These are phyloP conservation scores for Mortierella alpina DNA, from an alignment of 192 early-diverging fungal species.

Conservation along the genomic window DNA sequence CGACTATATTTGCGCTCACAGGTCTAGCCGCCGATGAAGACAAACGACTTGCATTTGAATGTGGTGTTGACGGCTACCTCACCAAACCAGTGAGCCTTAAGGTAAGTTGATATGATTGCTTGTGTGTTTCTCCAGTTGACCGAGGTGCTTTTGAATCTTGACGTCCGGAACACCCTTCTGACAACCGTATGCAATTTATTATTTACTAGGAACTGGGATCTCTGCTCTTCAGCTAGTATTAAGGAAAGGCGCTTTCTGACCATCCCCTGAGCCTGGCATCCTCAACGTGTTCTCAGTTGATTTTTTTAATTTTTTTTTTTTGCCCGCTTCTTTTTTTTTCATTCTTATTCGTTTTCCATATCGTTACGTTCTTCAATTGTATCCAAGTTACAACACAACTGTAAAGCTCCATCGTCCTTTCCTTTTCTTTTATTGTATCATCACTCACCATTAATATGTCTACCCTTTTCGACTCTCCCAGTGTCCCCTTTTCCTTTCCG, in stretches of 20 bases:
- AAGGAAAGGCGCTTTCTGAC: constrained; percentile 6
- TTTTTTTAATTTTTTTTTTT: constrained; percentile 11
- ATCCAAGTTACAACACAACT: neutral
- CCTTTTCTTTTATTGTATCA: constrained; percentile 11
- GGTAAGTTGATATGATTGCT: constrained; percentile 19
- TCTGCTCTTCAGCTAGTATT: constrained; percentile 10
- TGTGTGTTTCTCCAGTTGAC: constrained; percentile 17
- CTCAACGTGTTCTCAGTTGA: too few species aligned
- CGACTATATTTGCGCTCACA: constrained; percentile 58
- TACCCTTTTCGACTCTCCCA: neutral
- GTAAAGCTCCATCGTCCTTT: neutral
- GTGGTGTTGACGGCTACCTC: constrained; percentile 59
- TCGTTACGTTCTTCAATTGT: neutral
- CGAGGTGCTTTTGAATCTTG: neutral
- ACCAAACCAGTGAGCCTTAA: constrained; percentile 61
- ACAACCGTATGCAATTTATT: neutral
- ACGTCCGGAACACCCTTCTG: neutral
- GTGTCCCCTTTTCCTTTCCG: neutral
- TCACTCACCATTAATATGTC: neutral
- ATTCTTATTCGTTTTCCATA: neutral
- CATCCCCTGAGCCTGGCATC: neutral
- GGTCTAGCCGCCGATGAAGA: constrained; percentile 56
- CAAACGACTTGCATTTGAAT: constrained; percentile 54
- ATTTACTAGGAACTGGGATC: constrained; percentile 17
- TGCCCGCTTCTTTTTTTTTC: neutral